Evolutionary conservation across 306 rosid species (phyloP).

Genomic region (Dalbergia cochinchinensis): DNA sequence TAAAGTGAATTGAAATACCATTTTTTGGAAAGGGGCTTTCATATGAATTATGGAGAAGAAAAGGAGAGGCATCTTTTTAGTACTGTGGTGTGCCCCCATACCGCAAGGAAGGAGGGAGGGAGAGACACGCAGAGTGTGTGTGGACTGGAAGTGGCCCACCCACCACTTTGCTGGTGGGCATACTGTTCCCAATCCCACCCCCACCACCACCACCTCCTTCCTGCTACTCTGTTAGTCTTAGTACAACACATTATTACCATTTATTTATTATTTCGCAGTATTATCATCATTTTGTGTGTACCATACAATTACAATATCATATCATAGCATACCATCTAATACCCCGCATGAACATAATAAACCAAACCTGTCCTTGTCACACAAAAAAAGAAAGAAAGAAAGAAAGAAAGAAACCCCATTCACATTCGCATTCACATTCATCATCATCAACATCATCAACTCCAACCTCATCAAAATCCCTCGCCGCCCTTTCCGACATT

Average conservation of each 20-base stretch:
- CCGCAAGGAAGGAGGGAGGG: not conserved
- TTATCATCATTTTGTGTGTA: conserved; percentile 12
- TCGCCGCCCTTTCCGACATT: conserved; percentile 49
- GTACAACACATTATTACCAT: not conserved
- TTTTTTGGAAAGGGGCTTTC: too few species aligned
- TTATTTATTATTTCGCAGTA: not conserved
- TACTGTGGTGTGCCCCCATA: not conserved
- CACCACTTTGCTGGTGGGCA: conserved; percentile 49
- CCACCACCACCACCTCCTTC: not conserved
- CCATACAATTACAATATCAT: conserved; percentile 36
- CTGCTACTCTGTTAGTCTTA: not conserved
- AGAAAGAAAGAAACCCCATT: not conserved
- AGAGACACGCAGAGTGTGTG: conserved; percentile 44
- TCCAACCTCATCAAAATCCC: not conserved
- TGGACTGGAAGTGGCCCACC: conserved; percentile 34
- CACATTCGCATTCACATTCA: conserved; percentile 43
- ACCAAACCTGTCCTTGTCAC: conserved; percentile 22
- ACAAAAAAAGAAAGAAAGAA: conserved; percentile 9
- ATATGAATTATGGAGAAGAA: too few species aligned
- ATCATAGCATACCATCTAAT: conserved; percentile 30
- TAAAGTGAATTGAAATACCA: too few species aligned
- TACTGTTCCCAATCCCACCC: conserved; percentile 48
- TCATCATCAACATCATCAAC: conserved; percentile 23
- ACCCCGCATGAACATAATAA: not conserved
- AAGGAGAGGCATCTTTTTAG: conserved; percentile 28